phyloP scores from a whole-genome alignment of 441 rosid genomes.

The Pelargonium myrrhifolium region DNA sequence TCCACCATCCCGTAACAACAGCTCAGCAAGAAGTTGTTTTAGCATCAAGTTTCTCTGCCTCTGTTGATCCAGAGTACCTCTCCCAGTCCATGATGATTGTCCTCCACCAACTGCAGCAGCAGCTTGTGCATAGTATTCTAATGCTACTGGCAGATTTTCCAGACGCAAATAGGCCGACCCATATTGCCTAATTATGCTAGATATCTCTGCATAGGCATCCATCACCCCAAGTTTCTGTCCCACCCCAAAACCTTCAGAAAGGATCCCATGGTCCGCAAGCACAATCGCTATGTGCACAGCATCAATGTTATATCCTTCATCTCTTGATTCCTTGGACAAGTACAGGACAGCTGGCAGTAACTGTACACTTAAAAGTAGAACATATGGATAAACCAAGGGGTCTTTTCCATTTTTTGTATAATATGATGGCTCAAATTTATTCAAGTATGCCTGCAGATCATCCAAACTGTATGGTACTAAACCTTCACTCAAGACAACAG shows the following conservation, averaged over 20 bases:
- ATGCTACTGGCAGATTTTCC: conserved; percentile 64
- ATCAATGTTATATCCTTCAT: conserved; percentile 68
- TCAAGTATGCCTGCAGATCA: conserved; percentile 86
- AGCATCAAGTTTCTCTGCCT: conserved; percentile 83
- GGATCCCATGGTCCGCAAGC: conserved; percentile 72
- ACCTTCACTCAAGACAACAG: conserved; percentile 60
- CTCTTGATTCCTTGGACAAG: conserved; percentile 70
- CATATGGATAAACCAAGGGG: conserved; percentile 83
- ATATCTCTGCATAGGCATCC: conserved; percentile 86
- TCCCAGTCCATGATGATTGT: conserved; percentile 72
- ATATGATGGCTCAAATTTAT: conserved; percentile 85
- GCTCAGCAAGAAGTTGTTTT: conserved; percentile 83
- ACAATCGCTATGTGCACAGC: conserved; percentile 71
- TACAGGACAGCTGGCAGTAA: conserved; percentile 66
- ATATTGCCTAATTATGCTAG: conserved; percentile 80
- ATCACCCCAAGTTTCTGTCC: conserved; percentile 64
- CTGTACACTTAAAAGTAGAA: conserved; percentile 80
- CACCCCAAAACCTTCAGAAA: conserved; percentile 56
- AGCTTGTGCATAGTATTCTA: conserved; percentile 95
- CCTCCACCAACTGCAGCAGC: conserved; percentile 94
- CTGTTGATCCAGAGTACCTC: conserved; percentile 70
- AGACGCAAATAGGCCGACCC: conserved; percentile 69
- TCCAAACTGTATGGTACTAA: conserved; percentile 66
- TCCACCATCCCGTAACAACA: conserved; percentile 80
- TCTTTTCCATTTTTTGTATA: conserved; percentile 93